Base-by-base conservation (phyloP, 495 filamentous ascomycete species). In the Aspergillus affinis region DNA sequence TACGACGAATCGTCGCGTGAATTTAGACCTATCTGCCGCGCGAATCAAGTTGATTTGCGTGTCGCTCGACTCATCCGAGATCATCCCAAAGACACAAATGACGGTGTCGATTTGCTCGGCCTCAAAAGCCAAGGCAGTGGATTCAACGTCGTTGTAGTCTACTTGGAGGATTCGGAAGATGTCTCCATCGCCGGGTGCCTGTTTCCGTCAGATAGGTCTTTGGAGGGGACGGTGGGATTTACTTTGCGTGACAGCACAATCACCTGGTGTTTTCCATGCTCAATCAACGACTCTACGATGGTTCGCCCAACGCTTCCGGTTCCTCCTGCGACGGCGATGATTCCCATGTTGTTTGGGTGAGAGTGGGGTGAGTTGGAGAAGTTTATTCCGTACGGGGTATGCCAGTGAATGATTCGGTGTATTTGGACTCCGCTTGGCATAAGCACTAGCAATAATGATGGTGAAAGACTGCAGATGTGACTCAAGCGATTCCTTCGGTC, bases 241-340 rank as follows among this genome's bases (percentile, higher is more conserved):
- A 77, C 76, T 59, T 71, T 71, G 21, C 77, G 66, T 29, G 66
- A 62, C 17, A 79, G 62, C 17, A 79, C 59, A 17, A 69, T 66
- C n/a, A 75, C 68, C 18, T 72, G 27, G 51, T 79, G 71, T 58
- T 74, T 72, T 15, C 59, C 59, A 7, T 55, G 55, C 5, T 66
- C 59, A 1, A 65, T 21, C 46, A 79, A 30, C 15, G 55, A 72
- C 9, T 78, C 76, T 19, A 78, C 72, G 48, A 81, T 69, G 26
- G 72, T 69, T 20, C 69, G 71, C 15, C 77, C 77, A 17, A 80
- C 46, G 47, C 65, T 65, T 0, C 73, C 74, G 29, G 75, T 77
- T 10, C 77, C 76, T 18, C 77, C 77, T 29, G 77, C 74, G 50
- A 80, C 70, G 4, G 76, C 76, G 57, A 80, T 59, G 26, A 64